phyloP scores from a whole-genome alignment of 2,329 filamentous ascomycete genomes.

The Aspergillus unguis region DNA sequence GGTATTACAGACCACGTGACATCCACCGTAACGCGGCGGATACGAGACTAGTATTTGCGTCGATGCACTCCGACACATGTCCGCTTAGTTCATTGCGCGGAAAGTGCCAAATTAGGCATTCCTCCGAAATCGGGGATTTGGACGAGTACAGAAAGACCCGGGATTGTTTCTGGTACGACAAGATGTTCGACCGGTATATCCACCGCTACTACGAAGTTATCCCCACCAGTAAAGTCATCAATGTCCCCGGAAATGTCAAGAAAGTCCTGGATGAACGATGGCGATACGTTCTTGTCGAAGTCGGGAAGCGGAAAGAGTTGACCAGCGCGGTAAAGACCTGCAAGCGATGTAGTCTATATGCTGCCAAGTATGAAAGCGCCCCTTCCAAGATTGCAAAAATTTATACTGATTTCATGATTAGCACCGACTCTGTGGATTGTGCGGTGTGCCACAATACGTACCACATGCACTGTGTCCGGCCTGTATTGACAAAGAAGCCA shows the following conservation, averaged over 20 bases:
- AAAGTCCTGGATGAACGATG: conserved; percentile 93
- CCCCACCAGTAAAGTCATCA: conserved; percentile 86
- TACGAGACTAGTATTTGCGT: conserved; percentile 86
- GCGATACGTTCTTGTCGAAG: conserved; percentile 94
- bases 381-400: background rate
- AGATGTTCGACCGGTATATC: conserved; percentile 96
- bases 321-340: conserved; percentile 95
- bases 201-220: conserved; percentile 97
- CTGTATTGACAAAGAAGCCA: conserved; percentile 89
- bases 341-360: conserved; percentile 87
- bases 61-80: conserved; percentile 97
- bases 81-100: conserved; percentile 88
- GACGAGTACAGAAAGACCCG: conserved; percentile 79
- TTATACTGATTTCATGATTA: conserved; percentile 38
- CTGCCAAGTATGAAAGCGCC: conserved; percentile 67
- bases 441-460: conserved; percentile 93
- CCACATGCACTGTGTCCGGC: conserved; percentile 96
- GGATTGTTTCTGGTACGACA: conserved; percentile 95
- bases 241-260: conserved; percentile 92
- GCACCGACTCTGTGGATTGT: conserved; percentile 93
- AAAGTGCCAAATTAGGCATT: conserved; percentile 87
- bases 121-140: conserved; percentile 76
- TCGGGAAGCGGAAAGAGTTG: conserved; percentile 88
- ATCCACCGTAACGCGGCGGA: conserved; percentile 90
- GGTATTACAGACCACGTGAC: conserved; percentile 96